phyloP scores from a whole-genome alignment of 2,329 filamentous ascomycete species.

The Colletotrichum sp. region DNA sequence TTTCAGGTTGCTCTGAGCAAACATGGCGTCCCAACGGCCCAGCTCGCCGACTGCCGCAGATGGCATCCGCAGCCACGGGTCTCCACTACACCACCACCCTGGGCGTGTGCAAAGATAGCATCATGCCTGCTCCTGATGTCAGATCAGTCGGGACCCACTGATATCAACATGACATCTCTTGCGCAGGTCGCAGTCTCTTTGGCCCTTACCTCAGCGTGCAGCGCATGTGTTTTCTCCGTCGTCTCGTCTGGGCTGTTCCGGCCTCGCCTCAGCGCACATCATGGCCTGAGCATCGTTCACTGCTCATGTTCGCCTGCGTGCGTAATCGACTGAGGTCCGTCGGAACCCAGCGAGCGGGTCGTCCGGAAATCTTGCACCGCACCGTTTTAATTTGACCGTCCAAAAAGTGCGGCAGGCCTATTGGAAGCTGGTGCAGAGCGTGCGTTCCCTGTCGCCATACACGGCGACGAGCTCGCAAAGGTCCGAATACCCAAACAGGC shows the following conservation, averaged over 20 bases:
- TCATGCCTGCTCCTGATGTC: slow-evolving; percentile 18
- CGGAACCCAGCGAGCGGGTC: slow-evolving; percentile 1
- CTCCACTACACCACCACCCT: neutral
- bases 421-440: neutral
- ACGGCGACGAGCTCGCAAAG: neutral
- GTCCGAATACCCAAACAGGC: slow-evolving; percentile 2
- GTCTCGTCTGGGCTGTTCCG: neutral
- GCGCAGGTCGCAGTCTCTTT: neutral
- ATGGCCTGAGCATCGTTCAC: slow-evolving; percentile 17
- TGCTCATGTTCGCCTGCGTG: neutral
- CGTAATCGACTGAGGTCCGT: slow-evolving; percentile 6
- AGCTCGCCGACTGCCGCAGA: slow-evolving; percentile 16
- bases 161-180: slow-evolving; percentile 19
- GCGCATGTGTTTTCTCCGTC: neutral
- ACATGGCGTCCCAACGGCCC: slow-evolving; percentile 8
- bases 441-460: neutral
- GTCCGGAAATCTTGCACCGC: neutral
- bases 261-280: slow-evolving; percentile 1
- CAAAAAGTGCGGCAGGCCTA: neutral
- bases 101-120: slow-evolving; percentile 10
- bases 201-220: neutral
- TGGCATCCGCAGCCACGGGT: slow-evolving; percentile 10
- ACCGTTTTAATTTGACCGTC: neutral
- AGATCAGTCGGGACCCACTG: slow-evolving; percentile 15
- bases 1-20: neutral